Conservation (phyloP, 2,329 filamentous ascomycete species). For the Teratosphaeriaceae sp. region DNA sequence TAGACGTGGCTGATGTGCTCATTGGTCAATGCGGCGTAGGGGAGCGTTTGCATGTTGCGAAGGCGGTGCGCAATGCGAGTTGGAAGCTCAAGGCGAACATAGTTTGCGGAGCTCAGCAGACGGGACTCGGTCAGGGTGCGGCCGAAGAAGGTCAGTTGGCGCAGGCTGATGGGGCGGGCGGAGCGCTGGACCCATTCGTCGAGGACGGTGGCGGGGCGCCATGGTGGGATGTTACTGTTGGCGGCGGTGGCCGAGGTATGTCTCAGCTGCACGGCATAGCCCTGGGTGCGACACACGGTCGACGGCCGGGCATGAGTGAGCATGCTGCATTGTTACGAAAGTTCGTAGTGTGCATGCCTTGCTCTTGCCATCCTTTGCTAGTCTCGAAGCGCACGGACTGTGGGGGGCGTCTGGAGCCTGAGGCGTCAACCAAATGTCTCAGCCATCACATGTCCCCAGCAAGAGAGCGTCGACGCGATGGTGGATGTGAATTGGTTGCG, state of each 20-base stretch:
- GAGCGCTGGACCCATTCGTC: slow-evolving; percentile 85
- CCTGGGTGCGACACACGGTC: background rate
- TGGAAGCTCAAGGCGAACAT: slow-evolving; percentile 90
- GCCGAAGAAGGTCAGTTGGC: slow-evolving; percentile 95
- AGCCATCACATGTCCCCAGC: too few species aligned
- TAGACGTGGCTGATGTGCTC: slow-evolving; percentile 91
- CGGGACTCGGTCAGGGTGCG: slow-evolving; percentile 85
- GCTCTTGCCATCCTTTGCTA: too few species aligned
- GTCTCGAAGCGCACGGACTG: too few species aligned
- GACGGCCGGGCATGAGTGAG: background rate
- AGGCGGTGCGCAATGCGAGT: slow-evolving; percentile 86
- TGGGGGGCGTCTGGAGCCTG: too few species aligned
- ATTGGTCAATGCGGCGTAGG: slow-evolving; percentile 95
- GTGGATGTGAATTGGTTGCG: too few species aligned
- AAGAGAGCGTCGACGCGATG: too few species aligned
- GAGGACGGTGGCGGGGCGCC: slow-evolving; percentile 52
- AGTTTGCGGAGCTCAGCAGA: slow-evolving; percentile 91
- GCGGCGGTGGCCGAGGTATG: too few species aligned
- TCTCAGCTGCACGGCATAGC: too few species aligned
- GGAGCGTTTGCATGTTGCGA: slow-evolving; percentile 93
- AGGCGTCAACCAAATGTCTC: too few species aligned
- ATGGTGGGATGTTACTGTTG: slow-evolving; percentile 39
- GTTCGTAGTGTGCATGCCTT: background rate
- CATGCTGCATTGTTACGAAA: background rate
- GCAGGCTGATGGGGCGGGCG: slow-evolving; percentile 88